Percentiles rank a stretch among this genome's conserved stretches.
Conservation (phyloP, 2,329 filamentous ascomycete species). For the Penicillium sp. region DNA sequence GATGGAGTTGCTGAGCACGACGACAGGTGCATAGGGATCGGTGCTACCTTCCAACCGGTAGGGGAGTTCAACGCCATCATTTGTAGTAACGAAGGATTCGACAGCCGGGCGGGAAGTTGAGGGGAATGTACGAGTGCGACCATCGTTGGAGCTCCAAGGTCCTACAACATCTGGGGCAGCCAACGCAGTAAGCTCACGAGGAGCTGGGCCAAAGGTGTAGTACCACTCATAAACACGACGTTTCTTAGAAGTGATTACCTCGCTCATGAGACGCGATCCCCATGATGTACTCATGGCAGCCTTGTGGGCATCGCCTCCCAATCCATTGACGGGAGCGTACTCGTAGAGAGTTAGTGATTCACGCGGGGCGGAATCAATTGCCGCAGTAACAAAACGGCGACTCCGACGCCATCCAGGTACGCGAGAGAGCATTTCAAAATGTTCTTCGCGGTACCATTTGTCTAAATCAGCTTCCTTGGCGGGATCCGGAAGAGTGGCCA, state of each 20-base stretch:
- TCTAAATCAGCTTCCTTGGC: slow-evolving; percentile 53
- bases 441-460: slow-evolving; percentile 72
- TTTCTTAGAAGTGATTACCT: slow-evolving; percentile 56
- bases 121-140: slow-evolving; percentile 52
- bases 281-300: slow-evolving; percentile 62
- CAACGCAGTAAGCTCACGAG: slow-evolving; percentile 63
- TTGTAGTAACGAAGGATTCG: slow-evolving; percentile 63
- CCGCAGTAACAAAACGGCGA: slow-evolving; percentile 64
- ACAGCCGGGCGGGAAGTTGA: slow-evolving; percentile 52
- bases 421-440: slow-evolving; percentile 66
- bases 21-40: slow-evolving; percentile 62
- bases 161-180: slow-evolving; percentile 46
- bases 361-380: slow-evolving; percentile 55
- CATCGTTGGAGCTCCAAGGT: slow-evolving; percentile 55
- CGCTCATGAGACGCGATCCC: slow-evolving; percentile 56
- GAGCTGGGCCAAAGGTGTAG: slow-evolving; percentile 73
- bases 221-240: slow-evolving; percentile 66
- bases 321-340: slow-evolving; percentile 62
- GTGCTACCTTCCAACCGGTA: slow-evolving; percentile 73
- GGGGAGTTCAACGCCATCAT: slow-evolving; percentile 64
- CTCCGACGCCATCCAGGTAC: slow-evolving; percentile 76
- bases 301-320: slow-evolving; percentile 62
- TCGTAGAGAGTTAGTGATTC: slow-evolving; percentile 69
- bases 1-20: slow-evolving; percentile 77
- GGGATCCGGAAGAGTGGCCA: slow-evolving; percentile 55